Evolutionary conservation across 371 early-diverging fungal genomes (phyloP), one percentile per base, ranked within the genome.

Genomic region (Mortierella sp.): DNA sequence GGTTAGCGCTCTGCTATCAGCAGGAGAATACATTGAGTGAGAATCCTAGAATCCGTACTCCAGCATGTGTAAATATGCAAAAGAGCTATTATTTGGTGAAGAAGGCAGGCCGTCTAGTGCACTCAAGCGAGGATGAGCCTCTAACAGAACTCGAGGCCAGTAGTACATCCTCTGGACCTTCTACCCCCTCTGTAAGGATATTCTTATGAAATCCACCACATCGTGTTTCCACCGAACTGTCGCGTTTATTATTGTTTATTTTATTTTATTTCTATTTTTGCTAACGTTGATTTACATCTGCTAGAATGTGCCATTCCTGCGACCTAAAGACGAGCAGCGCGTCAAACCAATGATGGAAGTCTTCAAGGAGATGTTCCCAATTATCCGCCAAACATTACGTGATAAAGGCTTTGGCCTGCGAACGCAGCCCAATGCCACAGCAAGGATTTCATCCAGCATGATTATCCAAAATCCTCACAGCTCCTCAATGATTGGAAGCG

Each of bases 381-480:
- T 80, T 26, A 65, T 66, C 6, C 81, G 81, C 13, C 81, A 80
- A 61, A 62, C 71, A 5, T 54, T 80, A 29, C 71, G 81, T 29
- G 81, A 80, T 49, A 80, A 80, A 55, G 81, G 81, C 34, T 80
- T 80, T 61, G 81, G 81, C 15, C 66, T 80, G 12, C 68, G 81
- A 13, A 80, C 81, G 19, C 66, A 64, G 32, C 81, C 81, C 5
- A 80, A 64, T 29, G 75, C 71, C 31, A 75, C 81, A 15, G 73
- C 79, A 15, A 68, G 47, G 49, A 53, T 80, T 19, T 70, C 81
- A 19, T 66, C 81, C 29, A 74, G 51, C 37, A 64, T 71, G 70
- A 31, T 80, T 19, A 67, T 65, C 13, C 71, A 68, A 28, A 78
- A 66, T 42, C 37, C 62, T 2, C 63, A 66, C 29, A 65, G 62